phyloP scores from a whole-genome alignment of 2,329 filamentous ascomycete species.

The Dichotomopilus funicola region DNA sequence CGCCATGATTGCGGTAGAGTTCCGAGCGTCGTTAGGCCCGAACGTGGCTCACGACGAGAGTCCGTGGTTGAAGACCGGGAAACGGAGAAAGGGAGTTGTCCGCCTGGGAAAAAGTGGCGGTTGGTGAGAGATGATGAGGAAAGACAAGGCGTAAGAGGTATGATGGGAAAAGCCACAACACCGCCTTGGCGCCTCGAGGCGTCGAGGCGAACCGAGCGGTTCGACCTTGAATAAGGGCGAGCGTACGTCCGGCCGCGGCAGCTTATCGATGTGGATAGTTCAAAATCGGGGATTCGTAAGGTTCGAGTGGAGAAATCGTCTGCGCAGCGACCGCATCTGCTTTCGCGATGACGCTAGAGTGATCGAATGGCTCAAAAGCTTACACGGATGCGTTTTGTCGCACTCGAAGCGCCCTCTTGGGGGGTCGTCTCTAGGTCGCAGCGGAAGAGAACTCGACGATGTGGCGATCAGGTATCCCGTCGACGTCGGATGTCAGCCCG shows the following conservation, averaged over 20 bases:
- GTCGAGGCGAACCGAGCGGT: slow-evolving; percentile 1
- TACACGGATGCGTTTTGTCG: too few relatives aligned
- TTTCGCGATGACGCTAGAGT: neutral
- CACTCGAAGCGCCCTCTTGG: neutral
- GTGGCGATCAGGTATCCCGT: neutral
- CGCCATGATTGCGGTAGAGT: slow-evolving; percentile 47
- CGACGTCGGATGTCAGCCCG: neutral
- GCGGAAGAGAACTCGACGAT: neutral
- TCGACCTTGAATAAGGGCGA: neutral
- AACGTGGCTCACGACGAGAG: too few relatives aligned
- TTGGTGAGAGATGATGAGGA: neutral
- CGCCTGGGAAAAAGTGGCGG: neutral
- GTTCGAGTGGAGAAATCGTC: neutral
- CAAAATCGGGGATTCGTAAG: neutral
- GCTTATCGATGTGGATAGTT: neutral
- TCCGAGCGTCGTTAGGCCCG: neutral
- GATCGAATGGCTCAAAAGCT: neutral
- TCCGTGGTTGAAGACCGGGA: too few relatives aligned
- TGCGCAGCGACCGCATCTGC: slow-evolving; percentile 5
- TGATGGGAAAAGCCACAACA: neutral
- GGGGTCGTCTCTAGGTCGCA: neutral
- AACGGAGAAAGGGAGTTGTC: too few relatives aligned
- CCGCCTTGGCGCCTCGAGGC: neutral
- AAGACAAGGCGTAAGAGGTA: neutral
- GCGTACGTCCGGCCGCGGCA: neutral